These are phyloP conservation scores for Psilocybe subaeruginosa DNA, from an alignment of 768 basidiomycete species.

Conservation along the genomic window DNA sequence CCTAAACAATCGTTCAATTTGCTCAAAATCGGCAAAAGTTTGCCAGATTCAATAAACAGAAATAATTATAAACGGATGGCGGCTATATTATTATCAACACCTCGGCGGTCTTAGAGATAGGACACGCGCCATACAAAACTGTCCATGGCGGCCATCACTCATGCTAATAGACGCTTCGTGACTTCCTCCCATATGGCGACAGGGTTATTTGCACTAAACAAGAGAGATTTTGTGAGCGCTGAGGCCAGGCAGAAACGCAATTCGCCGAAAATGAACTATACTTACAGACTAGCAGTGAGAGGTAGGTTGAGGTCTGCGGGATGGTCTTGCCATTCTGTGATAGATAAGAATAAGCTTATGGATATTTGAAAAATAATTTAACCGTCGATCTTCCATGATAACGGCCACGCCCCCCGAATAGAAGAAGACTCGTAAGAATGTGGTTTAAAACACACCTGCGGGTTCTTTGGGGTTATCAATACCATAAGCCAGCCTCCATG, in stretches of 20 bases:
- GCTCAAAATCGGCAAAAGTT: no score
- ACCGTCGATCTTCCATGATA: neutral
- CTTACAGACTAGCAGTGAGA: conserved; percentile 52
- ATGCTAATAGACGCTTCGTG: conserved; percentile 26
- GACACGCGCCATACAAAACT: no score
- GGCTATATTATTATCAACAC: no score
- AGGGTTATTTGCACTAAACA: conserved; percentile 55
- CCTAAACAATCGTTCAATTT: no score
- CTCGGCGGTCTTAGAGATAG: no score
- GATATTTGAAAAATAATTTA: neutral
- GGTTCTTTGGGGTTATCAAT: conserved; percentile 53
- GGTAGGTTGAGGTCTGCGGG: conserved; percentile 55
- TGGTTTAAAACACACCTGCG: conserved; percentile 44
- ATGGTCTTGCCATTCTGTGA: conserved; percentile 60
- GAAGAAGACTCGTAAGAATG: neutral
- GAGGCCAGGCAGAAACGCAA: neutral
- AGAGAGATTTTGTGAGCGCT: neutral
- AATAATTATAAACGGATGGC: no score
- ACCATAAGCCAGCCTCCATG: conserved; percentile 65
- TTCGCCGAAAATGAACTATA: conserved; percentile 17
- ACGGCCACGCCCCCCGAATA: neutral
- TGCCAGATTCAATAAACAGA: no score
- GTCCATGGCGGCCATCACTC: neutral
- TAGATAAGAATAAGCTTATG: neutral
- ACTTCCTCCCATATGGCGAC: conserved; percentile 55